Percentiles rank a stretch among this genome's conserved stretches.
These are phyloP conservation scores for Coemansia reversa DNA, from an alignment of 192 early-diverging fungal genomes.

Conservation along the genomic window DNA sequence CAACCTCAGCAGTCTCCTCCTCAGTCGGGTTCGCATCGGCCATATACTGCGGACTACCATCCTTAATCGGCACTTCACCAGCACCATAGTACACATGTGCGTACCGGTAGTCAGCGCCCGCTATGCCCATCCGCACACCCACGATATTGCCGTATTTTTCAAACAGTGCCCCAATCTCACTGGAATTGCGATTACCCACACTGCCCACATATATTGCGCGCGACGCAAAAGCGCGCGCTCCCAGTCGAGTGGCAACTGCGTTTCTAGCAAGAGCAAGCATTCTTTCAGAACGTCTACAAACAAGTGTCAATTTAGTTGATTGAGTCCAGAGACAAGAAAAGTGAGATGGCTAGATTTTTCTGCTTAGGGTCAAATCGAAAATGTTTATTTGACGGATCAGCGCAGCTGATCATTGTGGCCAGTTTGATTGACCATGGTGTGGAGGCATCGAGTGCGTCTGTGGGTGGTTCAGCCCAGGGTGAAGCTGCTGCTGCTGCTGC, in stretches of 20 bases:
- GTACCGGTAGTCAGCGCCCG: slow-evolving; percentile 10
- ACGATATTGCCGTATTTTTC: slow-evolving; percentile 27
- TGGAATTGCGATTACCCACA: slow-evolving; percentile 2
- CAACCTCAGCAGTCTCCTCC: slow-evolving; percentile 24
- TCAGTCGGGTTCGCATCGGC: slow-evolving; percentile 6
- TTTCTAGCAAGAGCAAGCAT: slow-evolving; percentile 31
- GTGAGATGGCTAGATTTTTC: not conserved
- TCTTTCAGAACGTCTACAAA: not conserved
- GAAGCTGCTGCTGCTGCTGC: slow-evolving; percentile 29
- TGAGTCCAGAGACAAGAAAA: not conserved
- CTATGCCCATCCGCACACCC: slow-evolving; percentile 18
- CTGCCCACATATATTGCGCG: slow-evolving; percentile 37
- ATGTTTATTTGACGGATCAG: not conserved
- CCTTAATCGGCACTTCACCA: slow-evolving; percentile 19
- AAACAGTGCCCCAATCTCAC: slow-evolving; percentile 23
- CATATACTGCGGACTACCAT: slow-evolving; percentile 15
- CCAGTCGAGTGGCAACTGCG: slow-evolving; percentile 1
- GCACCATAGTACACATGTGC: slow-evolving; percentile 43
- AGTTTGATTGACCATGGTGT: slow-evolving; percentile 17
- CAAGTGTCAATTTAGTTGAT: not conserved
- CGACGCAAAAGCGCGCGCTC: slow-evolving; percentile 22
- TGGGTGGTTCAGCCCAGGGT: slow-evolving; percentile 21
- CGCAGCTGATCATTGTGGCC: slow-evolving; percentile 11
- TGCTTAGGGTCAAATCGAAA: not conserved
- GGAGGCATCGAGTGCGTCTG: slow-evolving; percentile 16